phyloP scores from a whole-genome alignment of 306 rosid genomes.

The Cicer chorassanicum region DNA sequence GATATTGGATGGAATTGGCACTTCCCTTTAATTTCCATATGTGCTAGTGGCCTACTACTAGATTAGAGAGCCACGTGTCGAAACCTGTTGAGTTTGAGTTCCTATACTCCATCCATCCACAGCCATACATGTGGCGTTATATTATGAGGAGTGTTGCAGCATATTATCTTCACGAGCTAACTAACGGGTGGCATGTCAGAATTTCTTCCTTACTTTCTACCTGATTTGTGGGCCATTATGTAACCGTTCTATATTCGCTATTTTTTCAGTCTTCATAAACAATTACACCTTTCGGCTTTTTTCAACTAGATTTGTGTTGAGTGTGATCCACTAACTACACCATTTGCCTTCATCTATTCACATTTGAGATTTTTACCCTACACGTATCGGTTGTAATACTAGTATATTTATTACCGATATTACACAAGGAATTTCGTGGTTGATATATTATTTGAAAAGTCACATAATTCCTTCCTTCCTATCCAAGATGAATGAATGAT shows the following conservation, averaged over 20 bases:
- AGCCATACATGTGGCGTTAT: not conserved
- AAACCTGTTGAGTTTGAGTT: not conserved
- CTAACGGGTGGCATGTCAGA: not conserved
- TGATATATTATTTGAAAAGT: too few species aligned
- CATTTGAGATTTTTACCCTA: too few species aligned
- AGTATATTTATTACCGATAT: too few species aligned
- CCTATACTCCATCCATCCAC: not conserved
- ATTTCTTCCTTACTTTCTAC: slow-evolving; percentile 10
- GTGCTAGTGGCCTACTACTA: not conserved
- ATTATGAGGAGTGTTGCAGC: not conserved
- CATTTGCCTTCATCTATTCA: too few species aligned
- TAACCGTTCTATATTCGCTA: not conserved
- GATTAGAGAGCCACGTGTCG: not conserved
- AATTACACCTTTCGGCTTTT: too few species aligned
- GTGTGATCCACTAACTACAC: too few species aligned
- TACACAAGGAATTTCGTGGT: too few species aligned
- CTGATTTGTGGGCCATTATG: slow-evolving; percentile 28
- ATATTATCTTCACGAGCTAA: not conserved
- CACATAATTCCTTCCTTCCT: too few species aligned
- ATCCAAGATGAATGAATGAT: too few species aligned
- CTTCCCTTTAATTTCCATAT: not conserved
- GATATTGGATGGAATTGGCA: not conserved
- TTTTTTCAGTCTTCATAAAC: not conserved
- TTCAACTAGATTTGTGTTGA: too few species aligned
- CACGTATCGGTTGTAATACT: too few species aligned